These are phyloP conservation scores for Neurospora pannonica DNA, from an alignment of 495 filamentous ascomycete species.

Conservation along the genomic window DNA sequence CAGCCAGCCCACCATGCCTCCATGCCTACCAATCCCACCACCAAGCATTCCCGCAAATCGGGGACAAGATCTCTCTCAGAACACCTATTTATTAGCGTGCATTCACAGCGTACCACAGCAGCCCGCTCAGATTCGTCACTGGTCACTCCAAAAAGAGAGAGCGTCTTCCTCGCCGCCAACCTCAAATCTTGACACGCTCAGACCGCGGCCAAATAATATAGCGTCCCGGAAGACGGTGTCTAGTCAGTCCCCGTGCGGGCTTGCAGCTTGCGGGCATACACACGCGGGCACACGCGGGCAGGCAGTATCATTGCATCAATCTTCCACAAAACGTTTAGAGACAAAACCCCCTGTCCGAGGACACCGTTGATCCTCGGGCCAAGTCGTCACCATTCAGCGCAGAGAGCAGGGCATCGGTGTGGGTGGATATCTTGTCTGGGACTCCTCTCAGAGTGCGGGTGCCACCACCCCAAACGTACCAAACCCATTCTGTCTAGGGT, in stretches of 20 bases:
- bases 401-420: constrained; percentile 11
- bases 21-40: background rate
- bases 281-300: background rate
- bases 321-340: background rate
- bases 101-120: constrained; percentile 13
- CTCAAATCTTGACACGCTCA: constrained; percentile 11
- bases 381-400: constrained; percentile 16
- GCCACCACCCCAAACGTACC: constrained; percentile 3
- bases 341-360: constrained; percentile 11
- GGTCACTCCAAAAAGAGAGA: constrained; percentile 3
- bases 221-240: constrained; percentile 1
- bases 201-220: background rate
- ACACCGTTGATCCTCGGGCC: constrained; percentile 20
- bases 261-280: background rate
- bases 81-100: constrained; percentile 9
- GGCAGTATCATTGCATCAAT: constrained; percentile 5
- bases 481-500: background rate
- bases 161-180: constrained; percentile 1
- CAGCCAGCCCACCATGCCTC: background rate
- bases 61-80: constrained; percentile 9
- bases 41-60: background rate
- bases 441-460: background rate
- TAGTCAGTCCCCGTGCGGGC: constrained; percentile 12
- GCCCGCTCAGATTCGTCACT: constrained; percentile 17
- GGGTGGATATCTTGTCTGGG: constrained; percentile 3